Percentiles rank a stretch among this genome's conserved stretches.
phyloP scores from a whole-genome alignment of 805 yeast species.

The Metschnikowia koreensis region DNA sequence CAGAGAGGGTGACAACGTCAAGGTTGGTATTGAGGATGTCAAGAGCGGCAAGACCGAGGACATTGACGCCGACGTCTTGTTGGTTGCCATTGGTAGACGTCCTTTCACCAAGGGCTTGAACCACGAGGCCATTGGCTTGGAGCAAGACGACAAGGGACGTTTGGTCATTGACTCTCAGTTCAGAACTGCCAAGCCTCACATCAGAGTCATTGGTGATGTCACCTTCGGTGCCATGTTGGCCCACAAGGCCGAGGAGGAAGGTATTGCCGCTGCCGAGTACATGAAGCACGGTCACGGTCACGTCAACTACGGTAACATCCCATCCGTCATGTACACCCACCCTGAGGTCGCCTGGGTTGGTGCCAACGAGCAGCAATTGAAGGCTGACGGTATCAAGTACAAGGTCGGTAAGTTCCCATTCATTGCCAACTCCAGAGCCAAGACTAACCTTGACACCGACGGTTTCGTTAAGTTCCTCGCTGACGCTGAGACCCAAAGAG shows the following conservation, averaged over 20 bases:
- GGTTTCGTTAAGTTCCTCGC: constrained; percentile 95
- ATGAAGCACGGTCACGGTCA: constrained; percentile 94
- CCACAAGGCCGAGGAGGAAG: constrained; percentile 99
- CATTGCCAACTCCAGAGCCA: constrained; percentile 98
- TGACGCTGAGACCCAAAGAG: constrained; percentile 96
- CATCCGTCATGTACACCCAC: constrained; percentile 98
- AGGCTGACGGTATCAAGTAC: constrained; percentile 87
- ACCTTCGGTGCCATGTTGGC: constrained; percentile 99
- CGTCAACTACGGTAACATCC: constrained; percentile 96
- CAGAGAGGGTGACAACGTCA: constrained; percentile 85
- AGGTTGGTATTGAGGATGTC: constrained; percentile 83
- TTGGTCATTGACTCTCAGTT: constrained; percentile 91
- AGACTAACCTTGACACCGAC: constrained; percentile 94
- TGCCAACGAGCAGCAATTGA: constrained; percentile 89
- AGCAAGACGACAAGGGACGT: constrained; percentile 88
- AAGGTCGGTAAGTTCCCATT: constrained; percentile 98
- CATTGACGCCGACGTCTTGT: constrained; percentile 85
- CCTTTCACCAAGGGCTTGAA: constrained; percentile 90
- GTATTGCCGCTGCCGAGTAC: constrained; percentile 96
- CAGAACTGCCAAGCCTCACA: constrained; percentile 88
- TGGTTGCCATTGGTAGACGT: constrained; percentile 98
- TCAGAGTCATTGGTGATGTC: constrained; percentile 96
- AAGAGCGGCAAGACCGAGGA: constrained; percentile 79
- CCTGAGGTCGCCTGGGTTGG: constrained; percentile 99
- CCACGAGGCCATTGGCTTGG: constrained; percentile 86